These are phyloP conservation scores for Cytospora schulzeri DNA, from an alignment of 2,329 filamentous ascomycete genomes.

Conservation along the genomic window DNA sequence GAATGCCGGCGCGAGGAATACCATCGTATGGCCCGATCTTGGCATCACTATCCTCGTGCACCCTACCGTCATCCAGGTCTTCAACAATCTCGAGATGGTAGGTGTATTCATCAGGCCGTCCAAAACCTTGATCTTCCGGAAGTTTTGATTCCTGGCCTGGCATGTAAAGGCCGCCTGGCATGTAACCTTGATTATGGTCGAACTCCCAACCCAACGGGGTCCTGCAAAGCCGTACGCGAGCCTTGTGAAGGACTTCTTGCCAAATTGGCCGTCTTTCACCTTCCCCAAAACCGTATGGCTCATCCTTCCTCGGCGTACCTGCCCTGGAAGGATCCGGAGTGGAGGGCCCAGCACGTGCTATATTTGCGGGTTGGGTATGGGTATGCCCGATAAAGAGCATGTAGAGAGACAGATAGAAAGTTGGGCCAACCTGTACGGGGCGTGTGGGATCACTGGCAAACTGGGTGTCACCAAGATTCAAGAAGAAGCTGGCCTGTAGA, in stretches of 20 bases:
- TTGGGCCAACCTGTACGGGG: slow-evolving; percentile 81
- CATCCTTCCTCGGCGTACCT: slow-evolving; percentile 43
- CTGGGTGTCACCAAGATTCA: slow-evolving; percentile 83
- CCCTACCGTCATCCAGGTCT: slow-evolving; percentile 66
- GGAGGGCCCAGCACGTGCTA: slow-evolving; percentile 5
- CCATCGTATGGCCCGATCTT: slow-evolving; percentile 42
- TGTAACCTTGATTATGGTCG: slow-evolving; percentile 40
- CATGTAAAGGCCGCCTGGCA: slow-evolving; percentile 24
- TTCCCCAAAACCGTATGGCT: slow-evolving; percentile 48
- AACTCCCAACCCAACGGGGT: slow-evolving; percentile 60
- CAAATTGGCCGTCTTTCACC: slow-evolving; percentile 73
- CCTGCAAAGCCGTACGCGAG: slow-evolving; percentile 76
- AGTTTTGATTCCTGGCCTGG: slow-evolving; percentile 3
- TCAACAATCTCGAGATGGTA: slow-evolving; percentile 85
- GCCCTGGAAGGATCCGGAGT: slow-evolving; percentile 26
- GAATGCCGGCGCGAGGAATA: slow-evolving; percentile 48
- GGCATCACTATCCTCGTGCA: slow-evolving; percentile 47
- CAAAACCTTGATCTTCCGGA: slow-evolving; percentile 31
- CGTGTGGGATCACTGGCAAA: slow-evolving; percentile 67
- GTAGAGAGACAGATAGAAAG: slow-evolving; percentile 85
- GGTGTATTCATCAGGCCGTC: slow-evolving; percentile 54
- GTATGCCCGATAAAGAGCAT: slow-evolving; percentile 88
- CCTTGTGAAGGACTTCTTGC: slow-evolving; percentile 97
- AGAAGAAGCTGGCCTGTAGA: slow-evolving; percentile 87
- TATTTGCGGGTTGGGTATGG: slow-evolving; percentile 30